Base-by-base conservation (phyloP, 306 rosid genomes). In the Mimosa pudica region DNA sequence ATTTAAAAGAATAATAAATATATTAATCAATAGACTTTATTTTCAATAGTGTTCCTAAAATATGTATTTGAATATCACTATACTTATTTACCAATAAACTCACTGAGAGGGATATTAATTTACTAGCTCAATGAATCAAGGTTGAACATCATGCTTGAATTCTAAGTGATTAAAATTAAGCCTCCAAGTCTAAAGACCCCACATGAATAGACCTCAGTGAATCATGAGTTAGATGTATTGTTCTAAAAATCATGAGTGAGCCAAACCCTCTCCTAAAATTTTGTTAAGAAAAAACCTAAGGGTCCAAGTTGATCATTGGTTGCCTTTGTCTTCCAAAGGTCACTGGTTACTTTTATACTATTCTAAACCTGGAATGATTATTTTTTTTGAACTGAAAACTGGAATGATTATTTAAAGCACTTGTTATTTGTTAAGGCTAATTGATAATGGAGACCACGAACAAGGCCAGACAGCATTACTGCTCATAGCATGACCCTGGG, bases 401-500 rank as follows among this genome's bases (percentile, higher is more conserved):
- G 7, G 66, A 69, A 70, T 76, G 32, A 36, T 11, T 16, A 41
- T 13, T 33, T n/a, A 38, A n/a, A n/a, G 18, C 49, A 73, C 66
- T 36, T 10, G 4, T 42, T 38, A 24, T 24, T 24, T 24, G 30
- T 24, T 24, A 24, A 24, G 30, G 30, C 30, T 24, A 38, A 38
- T 38, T 38, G 5, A 2, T 38, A 63, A 73, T 54, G 9, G 7
- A 47, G 57, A 16, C 63, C 33, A 69, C 69, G 24, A 76, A 63
- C 20, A 49, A 49, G 71, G 57, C 69, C 61, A 17, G 75, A 52
- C 63, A 78, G 75, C 7, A 62, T 85, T 76, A 96, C 68, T 91
- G 99, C 24, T 48, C 86, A 82, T 72, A 93, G 86, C 99, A 95
- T 54, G 99, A 95, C 18, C 97, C 98, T 33, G 98, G 85, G 68